Percentiles rank a stretch among this genome's conserved stretches.
These are phyloP conservation scores for Dothideomycetes sp. DNA, from an alignment of 2,329 filamentous ascomycete genomes.

Conservation along the genomic window DNA sequence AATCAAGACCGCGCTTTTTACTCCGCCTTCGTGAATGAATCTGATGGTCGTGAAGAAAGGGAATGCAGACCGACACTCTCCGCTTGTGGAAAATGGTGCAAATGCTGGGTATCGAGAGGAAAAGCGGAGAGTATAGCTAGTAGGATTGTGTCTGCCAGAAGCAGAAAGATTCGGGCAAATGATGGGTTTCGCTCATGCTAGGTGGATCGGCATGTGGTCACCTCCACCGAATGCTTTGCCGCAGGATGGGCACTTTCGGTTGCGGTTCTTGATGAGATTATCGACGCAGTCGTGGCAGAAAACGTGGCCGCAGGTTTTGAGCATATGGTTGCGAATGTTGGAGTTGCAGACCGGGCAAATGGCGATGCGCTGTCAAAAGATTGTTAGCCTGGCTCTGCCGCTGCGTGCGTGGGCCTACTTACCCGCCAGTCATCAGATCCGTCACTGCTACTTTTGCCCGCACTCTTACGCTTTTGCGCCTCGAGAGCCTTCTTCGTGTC, in stretches of 20 bases:
- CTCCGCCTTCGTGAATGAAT: too few species aligned
- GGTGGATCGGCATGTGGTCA: conserved; percentile 61
- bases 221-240: conserved; percentile 82
- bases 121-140: neutral
- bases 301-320: conserved; percentile 90
- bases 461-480: conserved; percentile 70
- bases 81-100: neutral
- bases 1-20: too few species aligned
- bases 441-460: conserved; percentile 57
- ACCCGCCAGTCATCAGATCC: conserved; percentile 81
- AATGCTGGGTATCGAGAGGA: neutral
- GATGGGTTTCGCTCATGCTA: conserved; percentile 14
- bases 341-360: conserved; percentile 87
- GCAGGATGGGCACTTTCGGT: conserved; percentile 92
- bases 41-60: too few species aligned
- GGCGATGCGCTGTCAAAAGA: conserved; percentile 49
- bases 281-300: conserved; percentile 90
- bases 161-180: too few species aligned
- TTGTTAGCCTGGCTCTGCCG: too few species aligned
- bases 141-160: too few species aligned
- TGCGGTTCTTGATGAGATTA: conserved; percentile 76
- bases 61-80: too few species aligned
- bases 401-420: conserved; percentile 35
- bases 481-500: conserved; percentile 75
- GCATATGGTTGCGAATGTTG: conserved; percentile 85